These are phyloP conservation scores for Lachnellula cervina DNA, from an alignment of 2,329 filamentous ascomycete species.

Conservation along the genomic window DNA sequence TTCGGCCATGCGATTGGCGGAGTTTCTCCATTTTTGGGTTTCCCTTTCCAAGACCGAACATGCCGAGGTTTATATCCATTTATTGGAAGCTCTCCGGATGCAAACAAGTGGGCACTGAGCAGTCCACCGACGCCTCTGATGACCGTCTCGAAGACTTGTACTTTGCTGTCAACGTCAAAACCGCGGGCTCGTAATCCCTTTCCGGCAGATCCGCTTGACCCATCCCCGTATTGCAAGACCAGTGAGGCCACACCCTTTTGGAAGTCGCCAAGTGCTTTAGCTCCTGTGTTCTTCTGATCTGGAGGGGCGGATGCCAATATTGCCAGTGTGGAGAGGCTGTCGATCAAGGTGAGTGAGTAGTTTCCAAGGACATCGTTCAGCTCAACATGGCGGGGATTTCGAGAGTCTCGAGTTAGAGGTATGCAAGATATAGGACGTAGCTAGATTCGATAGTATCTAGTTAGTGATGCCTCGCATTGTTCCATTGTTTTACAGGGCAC, in stretches of 20 bases:
- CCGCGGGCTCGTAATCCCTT: conserved; percentile 69
- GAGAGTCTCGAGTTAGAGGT: conserved; percentile 76
- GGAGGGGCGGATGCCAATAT: conserved; percentile 76
- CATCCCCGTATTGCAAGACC: conserved; percentile 83
- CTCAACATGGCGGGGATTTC: conserved; percentile 74
- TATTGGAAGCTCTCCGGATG: conserved; percentile 84
- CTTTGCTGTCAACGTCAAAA: conserved; percentile 95
- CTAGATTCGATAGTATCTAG: conserved; percentile 35
- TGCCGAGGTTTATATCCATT: conserved; percentile 60
- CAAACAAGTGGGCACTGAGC: conserved; percentile 89
- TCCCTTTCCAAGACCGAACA: conserved; percentile 21
- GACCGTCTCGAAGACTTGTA: conserved; percentile 97
- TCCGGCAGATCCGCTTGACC: conserved; percentile 61
- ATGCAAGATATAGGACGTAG: conserved; percentile 80
- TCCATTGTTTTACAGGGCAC: conserved; percentile 1
- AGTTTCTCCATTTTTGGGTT: conserved; percentile 41
- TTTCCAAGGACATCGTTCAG: conserved; percentile 95
- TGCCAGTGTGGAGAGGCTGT: conserved; percentile 89
- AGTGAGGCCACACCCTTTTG: conserved; percentile 73
- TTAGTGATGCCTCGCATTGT: no score
- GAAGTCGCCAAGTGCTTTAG: conserved; percentile 66
- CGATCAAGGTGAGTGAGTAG: conserved; percentile 92
- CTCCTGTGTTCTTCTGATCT: conserved; percentile 46
- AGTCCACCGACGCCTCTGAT: conserved; percentile 89
- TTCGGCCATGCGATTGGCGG: conserved; percentile 66